A percentile compares a stretch with the other conserved stretches of the same genome.
phyloP scores from a whole-genome alignment of 78 protist genomes.

The Chrysochromulina parva region DNA sequence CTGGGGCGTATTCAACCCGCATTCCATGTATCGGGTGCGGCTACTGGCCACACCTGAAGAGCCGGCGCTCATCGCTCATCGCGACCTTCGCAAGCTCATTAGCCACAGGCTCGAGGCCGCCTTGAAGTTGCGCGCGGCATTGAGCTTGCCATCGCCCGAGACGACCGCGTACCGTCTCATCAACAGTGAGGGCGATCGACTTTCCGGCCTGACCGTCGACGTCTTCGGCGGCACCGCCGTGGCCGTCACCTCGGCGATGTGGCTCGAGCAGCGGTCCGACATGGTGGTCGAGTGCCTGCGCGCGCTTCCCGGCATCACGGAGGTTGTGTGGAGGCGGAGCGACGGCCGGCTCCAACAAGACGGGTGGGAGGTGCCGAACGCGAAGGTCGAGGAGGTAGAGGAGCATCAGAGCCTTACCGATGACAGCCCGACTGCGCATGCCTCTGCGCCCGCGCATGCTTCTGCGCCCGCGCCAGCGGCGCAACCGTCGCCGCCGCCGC shows the following conservation, averaged over 20 bases:
- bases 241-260: not conserved
- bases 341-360: not conserved
- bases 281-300: not conserved
- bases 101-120: not conserved
- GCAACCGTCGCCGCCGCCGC: not conserved
- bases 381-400: not conserved
- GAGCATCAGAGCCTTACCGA: not conserved
- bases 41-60: not conserved
- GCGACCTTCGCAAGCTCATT: not conserved
- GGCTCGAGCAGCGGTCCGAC: not conserved
- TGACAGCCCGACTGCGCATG: too few species aligned
- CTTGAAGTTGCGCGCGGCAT: not conserved
- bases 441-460: too few species aligned
- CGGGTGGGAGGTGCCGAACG: not conserved
- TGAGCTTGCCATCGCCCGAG: not conserved
- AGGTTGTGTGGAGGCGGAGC: not conserved
- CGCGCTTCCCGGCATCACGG: not conserved
- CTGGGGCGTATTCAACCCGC: constrained; percentile 31
- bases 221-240: not conserved
- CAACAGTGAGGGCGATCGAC: constrained; percentile 43
- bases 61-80: not conserved
- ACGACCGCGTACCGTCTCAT: constrained; percentile 21
- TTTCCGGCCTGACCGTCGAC: constrained; percentile 27
- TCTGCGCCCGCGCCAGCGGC: not conserved
- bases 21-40: constrained; percentile 30